phyloP scores from a whole-genome alignment of 495 filamentous ascomycete genomes.

The Aspergillus nidulans region DNA sequence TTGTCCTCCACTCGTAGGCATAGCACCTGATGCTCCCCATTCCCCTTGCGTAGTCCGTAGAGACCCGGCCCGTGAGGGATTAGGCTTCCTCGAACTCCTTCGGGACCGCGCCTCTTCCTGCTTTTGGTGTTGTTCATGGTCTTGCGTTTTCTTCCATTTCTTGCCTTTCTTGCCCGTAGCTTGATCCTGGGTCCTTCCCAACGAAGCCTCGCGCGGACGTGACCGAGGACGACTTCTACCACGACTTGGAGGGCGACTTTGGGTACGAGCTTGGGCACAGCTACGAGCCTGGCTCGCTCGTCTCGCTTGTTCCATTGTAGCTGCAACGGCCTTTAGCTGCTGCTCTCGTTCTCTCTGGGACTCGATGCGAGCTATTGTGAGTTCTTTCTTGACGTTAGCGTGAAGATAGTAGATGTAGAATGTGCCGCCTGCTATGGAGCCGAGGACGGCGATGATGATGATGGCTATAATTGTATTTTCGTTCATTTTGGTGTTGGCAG shows the following conservation, averaged over 20 bases:
- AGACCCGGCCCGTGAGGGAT: neutral
- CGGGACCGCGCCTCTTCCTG: neutral
- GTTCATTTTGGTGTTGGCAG: neutral
- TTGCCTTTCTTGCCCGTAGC: neutral
- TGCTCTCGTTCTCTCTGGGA: neutral
- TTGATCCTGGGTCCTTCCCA: neutral
- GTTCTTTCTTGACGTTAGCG: neutral
- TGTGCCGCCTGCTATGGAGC: neutral
- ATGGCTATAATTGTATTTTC: slow-evolving; percentile 7
- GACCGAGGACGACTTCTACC: neutral
- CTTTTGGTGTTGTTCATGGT: neutral
- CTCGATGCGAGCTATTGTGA: neutral
- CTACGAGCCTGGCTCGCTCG: neutral
- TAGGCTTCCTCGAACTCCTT: neutral
- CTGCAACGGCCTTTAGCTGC: neutral
- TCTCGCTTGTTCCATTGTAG: neutral
- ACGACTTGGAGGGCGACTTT: neutral
- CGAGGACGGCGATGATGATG: slow-evolving; percentile 4
- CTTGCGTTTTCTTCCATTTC: neutral
- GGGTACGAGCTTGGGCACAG: neutral
- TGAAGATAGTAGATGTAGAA: neutral
- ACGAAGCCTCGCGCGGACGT: neutral
- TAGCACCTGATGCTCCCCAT: neutral
- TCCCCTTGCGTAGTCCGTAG: neutral
- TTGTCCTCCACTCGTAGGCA: neutral